Conservation (phyloP, 495 filamentous ascomycete species). For the Eremomyces bilateralis region DNA sequence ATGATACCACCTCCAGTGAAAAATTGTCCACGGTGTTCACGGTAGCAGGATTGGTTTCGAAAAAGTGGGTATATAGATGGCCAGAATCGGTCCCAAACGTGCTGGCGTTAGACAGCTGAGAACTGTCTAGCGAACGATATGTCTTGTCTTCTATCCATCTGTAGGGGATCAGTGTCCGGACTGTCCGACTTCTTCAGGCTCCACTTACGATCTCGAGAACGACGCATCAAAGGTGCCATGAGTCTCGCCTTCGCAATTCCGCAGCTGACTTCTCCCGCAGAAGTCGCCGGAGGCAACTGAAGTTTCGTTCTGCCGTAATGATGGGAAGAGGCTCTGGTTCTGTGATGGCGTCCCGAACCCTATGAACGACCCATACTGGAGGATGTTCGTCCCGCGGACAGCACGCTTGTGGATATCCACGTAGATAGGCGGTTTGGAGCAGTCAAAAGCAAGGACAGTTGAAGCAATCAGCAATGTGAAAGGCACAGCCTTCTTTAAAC, state of each 20-base stretch:
- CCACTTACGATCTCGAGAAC: constrained; percentile 9
- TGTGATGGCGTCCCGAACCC: constrained; percentile 14
- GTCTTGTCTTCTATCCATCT: constrained; percentile 7
- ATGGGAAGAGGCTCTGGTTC: constrained; percentile 18
- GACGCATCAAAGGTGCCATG: constrained; percentile 10
- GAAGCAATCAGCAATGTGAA: constrained; percentile 14
- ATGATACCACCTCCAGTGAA: constrained; percentile 10
- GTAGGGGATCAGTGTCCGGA: not conserved
- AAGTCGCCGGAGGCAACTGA: constrained; percentile 8
- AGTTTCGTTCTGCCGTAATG: constrained; percentile 16
- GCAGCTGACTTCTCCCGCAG: constrained; percentile 12
- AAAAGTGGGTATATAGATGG: constrained; percentile 18
- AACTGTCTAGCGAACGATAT: constrained; percentile 8
- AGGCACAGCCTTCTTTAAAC: too few relatives aligned
- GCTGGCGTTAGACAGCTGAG: not conserved
- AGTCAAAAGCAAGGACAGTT: constrained; percentile 14
- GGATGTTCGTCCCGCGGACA: constrained; percentile 9
- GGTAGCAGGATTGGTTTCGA: constrained; percentile 13
- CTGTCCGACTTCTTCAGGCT: not conserved
- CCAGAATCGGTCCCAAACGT: constrained; percentile 10
- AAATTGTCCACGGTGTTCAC: constrained; percentile 10
- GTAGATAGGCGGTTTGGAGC: constrained; percentile 16
- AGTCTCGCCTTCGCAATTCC: constrained; percentile 9
- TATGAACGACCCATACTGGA: constrained; percentile 18
- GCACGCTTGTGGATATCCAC: constrained; percentile 17